Conservation (phyloP, 352 stramenopile species). For the Phytopythium cucurbitacearum region DNA sequence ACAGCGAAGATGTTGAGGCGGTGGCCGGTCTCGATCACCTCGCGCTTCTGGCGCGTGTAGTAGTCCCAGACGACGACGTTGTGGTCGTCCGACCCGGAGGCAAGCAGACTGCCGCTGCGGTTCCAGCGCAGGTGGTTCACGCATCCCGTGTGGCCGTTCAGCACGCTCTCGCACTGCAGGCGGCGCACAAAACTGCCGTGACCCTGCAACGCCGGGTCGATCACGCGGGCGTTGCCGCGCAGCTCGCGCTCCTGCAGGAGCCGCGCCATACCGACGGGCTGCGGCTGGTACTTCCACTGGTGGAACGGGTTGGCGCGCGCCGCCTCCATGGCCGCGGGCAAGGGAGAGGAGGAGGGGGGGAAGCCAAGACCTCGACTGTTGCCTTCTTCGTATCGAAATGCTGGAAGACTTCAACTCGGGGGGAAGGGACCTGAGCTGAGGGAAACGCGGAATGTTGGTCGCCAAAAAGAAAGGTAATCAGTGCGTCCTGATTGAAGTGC, state of each 20-base stretch:
- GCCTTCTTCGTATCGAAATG: too few relatives aligned
- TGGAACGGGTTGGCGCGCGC: neutral
- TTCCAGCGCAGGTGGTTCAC: slow-evolving; percentile 89
- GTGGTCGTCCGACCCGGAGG: slow-evolving; percentile 83
- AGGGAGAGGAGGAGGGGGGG: neutral
- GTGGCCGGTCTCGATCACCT: slow-evolving; percentile 73
- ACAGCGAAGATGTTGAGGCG: slow-evolving; percentile 86
- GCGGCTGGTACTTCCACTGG: slow-evolving; percentile 37
- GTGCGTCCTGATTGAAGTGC: too few relatives aligned
- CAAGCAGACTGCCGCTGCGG: slow-evolving; percentile 50
- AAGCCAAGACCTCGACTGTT: neutral
- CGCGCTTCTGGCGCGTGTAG: slow-evolving; percentile 32
- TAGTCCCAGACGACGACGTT: slow-evolving; percentile 83
- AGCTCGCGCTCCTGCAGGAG: slow-evolving; percentile 55
- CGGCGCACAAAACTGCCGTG: slow-evolving; percentile 59
- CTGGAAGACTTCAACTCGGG: too few relatives aligned
- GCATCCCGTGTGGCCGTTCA: slow-evolving; percentile 63
- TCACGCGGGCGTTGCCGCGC: slow-evolving; percentile 36
- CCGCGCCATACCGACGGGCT: slow-evolving; percentile 14
- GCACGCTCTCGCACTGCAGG: slow-evolving; percentile 45
- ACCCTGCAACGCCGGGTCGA: slow-evolving; percentile 42
- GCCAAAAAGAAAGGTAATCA: too few relatives aligned
- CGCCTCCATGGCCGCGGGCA: neutral
- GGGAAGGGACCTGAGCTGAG: too few relatives aligned
- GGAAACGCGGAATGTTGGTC: too few relatives aligned